A percentile compares a stretch with the other conserved stretches of the same genome.
Conservation (phyloP, 495 filamentous ascomycete species). For the Aspergillus cristatus region DNA sequence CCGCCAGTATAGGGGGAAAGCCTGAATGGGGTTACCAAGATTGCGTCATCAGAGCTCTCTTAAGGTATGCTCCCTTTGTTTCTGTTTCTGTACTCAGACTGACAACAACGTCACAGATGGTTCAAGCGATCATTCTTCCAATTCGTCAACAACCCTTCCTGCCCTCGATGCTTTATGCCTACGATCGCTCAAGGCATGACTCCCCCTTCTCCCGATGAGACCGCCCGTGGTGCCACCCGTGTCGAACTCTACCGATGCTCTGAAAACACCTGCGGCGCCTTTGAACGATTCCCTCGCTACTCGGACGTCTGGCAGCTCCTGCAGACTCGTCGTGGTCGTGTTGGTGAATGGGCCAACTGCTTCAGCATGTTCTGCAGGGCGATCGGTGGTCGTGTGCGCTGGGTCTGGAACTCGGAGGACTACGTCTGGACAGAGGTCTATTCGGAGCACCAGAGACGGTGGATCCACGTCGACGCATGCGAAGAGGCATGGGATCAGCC, state of each 20-base stretch:
- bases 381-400: conserved; percentile 80
- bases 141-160: conserved; percentile 92
- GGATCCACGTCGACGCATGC: conserved; percentile 95
- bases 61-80: conserved; percentile 44
- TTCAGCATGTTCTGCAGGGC: conserved; percentile 98
- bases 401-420: conserved; percentile 98
- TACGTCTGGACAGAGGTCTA: conserved; percentile 98
- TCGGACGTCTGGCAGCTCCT: conserved; percentile 92
- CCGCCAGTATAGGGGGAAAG: conserved; percentile 71
- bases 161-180: conserved; percentile 69
- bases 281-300: conserved; percentile 89
- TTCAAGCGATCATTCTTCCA: conserved; percentile 92
- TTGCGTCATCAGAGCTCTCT: conserved; percentile 83
- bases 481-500: conserved; percentile 96
- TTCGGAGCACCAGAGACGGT: conserved; percentile 83
- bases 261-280: conserved; percentile 54
- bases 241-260: conserved; percentile 90
- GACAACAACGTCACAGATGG: conserved; percentile 54
- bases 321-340: conserved; percentile 73
- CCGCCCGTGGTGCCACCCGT: conserved; percentile 71
- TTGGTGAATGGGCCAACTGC: conserved; percentile 96
- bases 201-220: conserved; percentile 78
- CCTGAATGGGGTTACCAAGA: conserved; percentile 98
- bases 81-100: conserved; percentile 8
- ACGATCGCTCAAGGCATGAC: conserved; percentile 75